These are phyloP conservation scores for Nannochloropsis oceanica DNA, from an alignment of 108 stramenopile species.

Conservation along the genomic window DNA sequence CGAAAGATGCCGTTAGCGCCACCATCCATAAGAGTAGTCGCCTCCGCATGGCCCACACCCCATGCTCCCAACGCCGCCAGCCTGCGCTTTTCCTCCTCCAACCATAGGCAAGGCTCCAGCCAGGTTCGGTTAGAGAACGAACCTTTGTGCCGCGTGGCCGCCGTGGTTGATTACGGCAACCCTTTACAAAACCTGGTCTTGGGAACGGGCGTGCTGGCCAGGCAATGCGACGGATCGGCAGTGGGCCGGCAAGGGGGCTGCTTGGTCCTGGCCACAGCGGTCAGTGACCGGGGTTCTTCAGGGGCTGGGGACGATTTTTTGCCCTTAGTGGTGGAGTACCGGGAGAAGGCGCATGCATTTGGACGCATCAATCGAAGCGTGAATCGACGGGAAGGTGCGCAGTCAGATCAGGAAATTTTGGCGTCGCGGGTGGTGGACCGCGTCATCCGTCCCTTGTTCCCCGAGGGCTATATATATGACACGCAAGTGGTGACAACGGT, in stretches of 20 bases:
- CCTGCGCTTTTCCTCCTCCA: background rate
- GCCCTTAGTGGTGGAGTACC: conserved; percentile 34
- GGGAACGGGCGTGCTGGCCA: conserved; percentile 1
- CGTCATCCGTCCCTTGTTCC: conserved; percentile 31
- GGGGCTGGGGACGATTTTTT: conserved; percentile 15
- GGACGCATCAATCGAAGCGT: conserved; percentile 16
- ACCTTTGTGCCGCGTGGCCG: background rate
- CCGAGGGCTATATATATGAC: conserved; percentile 28
- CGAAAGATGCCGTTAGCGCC: too few species aligned
- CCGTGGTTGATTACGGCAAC: background rate
- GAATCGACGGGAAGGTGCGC: conserved; percentile 15
- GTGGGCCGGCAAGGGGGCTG: conserved; percentile 19
- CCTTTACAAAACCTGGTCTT: background rate
- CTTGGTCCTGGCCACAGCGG: conserved; percentile 28
- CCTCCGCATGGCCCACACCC: too few species aligned
- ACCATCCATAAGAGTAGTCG: too few species aligned
- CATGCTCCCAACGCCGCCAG: too few species aligned
- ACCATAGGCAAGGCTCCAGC: background rate
- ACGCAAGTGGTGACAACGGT: conserved; percentile 31
- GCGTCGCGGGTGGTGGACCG: conserved; percentile 26
- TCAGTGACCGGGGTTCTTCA: conserved; percentile 10
- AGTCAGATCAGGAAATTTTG: conserved; percentile 22
- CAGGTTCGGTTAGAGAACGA: background rate
- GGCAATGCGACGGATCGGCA: conserved; percentile 16
- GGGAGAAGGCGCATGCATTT: conserved; percentile 24